Percentiles rank a stretch among this genome's conserved stretches.
These are phyloP conservation scores for Trichopus zeylanicus DNA, from an alignment of 116 monocot species.

Conservation along the genomic window DNA sequence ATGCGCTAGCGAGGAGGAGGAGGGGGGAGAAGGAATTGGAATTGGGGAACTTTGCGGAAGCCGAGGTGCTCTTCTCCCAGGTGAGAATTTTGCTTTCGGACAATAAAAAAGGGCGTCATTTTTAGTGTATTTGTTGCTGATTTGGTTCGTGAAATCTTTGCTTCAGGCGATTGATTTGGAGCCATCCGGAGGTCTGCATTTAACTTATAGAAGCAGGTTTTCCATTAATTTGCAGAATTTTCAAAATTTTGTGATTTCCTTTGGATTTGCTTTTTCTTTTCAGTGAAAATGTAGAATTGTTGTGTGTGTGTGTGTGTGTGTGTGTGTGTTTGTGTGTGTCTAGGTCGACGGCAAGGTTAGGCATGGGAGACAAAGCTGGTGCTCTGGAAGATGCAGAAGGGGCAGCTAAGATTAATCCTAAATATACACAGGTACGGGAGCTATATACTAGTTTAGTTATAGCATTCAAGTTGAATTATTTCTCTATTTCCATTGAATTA, in stretches of 20 bases:
- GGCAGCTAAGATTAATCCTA: slow-evolving; percentile 46
- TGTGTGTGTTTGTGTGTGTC: slow-evolving; percentile 4
- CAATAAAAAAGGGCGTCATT: too few species aligned
- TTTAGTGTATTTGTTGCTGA: not conserved
- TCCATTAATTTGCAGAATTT: not conserved
- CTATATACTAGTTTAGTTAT: not conserved
- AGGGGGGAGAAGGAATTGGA: slow-evolving; percentile 60
- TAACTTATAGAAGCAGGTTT: slow-evolving; percentile 71
- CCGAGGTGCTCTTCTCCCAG: slow-evolving; percentile 46
- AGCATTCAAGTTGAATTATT: too few species aligned
- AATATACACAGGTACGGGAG: slow-evolving; percentile 48
- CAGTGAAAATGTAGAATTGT: too few species aligned
- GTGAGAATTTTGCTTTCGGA: too few species aligned
- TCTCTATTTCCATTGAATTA: too few species aligned
- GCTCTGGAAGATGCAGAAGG: slow-evolving; percentile 77
- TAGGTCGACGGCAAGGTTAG: slow-evolving; percentile 66
- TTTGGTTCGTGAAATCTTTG: not conserved
- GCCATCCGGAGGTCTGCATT: slow-evolving; percentile 72
- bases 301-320: slow-evolving; percentile 1
- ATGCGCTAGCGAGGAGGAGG: slow-evolving; percentile 58
- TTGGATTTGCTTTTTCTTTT: too few species aligned
- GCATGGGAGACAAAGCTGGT: slow-evolving; percentile 46
- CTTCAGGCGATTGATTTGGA: slow-evolving; percentile 56
- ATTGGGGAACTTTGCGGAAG: slow-evolving; percentile 36
- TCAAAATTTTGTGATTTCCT: not conserved